A percentile compares a stretch with the other conserved stretches of the same genome.
These are phyloP conservation scores for Pestalotiopsis sp. DNA, from an alignment of 2,329 filamentous ascomycete genomes.

Conservation along the genomic window DNA sequence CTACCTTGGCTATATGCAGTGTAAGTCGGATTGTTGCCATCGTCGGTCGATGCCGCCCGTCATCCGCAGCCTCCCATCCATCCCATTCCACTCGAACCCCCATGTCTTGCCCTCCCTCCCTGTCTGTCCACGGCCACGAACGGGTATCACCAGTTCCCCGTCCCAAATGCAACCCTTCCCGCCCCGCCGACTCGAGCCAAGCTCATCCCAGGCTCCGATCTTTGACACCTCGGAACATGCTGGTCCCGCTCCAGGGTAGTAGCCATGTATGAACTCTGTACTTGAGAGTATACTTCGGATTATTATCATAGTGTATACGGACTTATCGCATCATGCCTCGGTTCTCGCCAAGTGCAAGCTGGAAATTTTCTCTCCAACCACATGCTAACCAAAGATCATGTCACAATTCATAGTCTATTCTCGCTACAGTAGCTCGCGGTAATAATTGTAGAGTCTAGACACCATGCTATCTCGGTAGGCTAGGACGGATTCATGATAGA, in stretches of 20 bases:
- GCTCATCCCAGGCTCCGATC: background rate
- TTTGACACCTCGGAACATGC: background rate
- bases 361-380: background rate
- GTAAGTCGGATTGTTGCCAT: background rate
- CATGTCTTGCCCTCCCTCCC: background rate
- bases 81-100: background rate
- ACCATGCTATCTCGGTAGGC: background rate
- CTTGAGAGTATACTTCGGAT: background rate
- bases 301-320: background rate
- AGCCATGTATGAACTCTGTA: background rate
- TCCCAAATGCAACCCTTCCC: background rate
- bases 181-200: background rate
- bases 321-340: background rate
- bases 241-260: background rate
- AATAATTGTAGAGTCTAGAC: background rate
- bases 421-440: background rate
- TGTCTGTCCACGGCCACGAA: too few relatives aligned
- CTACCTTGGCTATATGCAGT: background rate
- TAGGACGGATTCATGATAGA: background rate
- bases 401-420: background rate
- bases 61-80: background rate
- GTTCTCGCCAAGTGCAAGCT: background rate
- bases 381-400: background rate
- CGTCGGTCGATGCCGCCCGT: constrained; percentile 11
- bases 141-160: background rate